These are phyloP conservation scores for Nepenthes gracilis DNA, from an alignment of 148 eudicot genomes.

Conservation along the genomic window DNA sequence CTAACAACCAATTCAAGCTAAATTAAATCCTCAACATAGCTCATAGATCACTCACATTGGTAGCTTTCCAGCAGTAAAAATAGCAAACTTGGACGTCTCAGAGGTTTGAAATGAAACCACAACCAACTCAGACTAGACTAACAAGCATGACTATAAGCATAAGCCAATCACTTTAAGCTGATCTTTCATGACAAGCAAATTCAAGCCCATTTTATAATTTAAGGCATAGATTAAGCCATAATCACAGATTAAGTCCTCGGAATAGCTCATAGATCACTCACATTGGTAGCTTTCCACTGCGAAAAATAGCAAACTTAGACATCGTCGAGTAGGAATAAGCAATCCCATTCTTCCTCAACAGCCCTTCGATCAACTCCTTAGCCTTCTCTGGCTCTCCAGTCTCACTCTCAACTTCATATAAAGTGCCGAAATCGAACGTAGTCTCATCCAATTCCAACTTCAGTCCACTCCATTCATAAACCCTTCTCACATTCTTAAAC, in stretches of 20 bases:
- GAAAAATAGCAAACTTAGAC: constrained; percentile 74
- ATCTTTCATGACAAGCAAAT: too few species aligned
- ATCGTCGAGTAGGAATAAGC: constrained; percentile 33
- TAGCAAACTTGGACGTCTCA: not conserved
- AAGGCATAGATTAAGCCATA: too few species aligned
- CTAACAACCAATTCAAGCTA: not conserved
- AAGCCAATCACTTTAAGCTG: too few species aligned
- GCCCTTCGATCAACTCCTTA: constrained; percentile 50
- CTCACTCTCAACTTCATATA: constrained; percentile 83
- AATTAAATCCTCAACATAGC: too few species aligned
- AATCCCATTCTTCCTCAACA: constrained; percentile 56
- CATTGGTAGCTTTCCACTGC: constrained; percentile 48
- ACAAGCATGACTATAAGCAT: too few species aligned
- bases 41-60: not conserved
- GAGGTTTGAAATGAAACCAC: not conserved
- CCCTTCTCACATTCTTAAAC: constrained; percentile 74
- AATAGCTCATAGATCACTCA: constrained; percentile 17
- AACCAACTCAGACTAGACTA: not conserved
- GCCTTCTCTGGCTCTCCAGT: constrained; percentile 68
- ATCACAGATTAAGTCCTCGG: too few species aligned
- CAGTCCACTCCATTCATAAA: constrained; percentile 71
- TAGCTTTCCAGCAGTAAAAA: not conserved
- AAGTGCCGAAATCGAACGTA: constrained; percentile 59
- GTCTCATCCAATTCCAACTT: constrained; percentile 75
- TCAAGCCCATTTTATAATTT: not conserved